These are phyloP conservation scores for Obba rivulosa DNA, from an alignment of 768 basidiomycete genomes.

Conservation along the genomic window DNA sequence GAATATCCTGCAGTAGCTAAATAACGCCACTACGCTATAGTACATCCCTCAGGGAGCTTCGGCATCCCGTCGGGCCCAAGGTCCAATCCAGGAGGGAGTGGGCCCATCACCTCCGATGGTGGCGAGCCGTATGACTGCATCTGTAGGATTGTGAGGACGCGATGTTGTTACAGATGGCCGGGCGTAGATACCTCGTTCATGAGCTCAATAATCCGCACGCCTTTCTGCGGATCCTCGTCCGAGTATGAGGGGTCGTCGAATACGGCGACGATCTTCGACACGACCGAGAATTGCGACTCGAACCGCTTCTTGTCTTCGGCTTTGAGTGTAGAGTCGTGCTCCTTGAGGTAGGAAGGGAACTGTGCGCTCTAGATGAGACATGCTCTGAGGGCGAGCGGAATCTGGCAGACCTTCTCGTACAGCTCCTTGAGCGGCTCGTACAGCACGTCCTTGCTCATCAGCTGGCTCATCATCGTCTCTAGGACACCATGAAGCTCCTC, in stretches of 20 bases:
- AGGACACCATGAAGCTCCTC: conserved; percentile 61
- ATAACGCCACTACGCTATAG: conserved; percentile 13
- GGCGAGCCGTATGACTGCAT: conserved; percentile 79
- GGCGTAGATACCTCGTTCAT: conserved; percentile 62
- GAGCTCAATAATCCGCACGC: conserved; percentile 50
- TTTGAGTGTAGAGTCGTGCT: conserved; percentile 48
- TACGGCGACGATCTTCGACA: conserved; percentile 51
- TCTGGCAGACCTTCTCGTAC: conserved; percentile 49
- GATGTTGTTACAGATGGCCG: background rate
- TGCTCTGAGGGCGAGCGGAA: background rate
- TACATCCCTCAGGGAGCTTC: conserved; percentile 35
- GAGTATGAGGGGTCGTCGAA: conserved; percentile 61
- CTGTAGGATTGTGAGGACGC: conserved; percentile 28
- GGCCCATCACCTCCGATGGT: conserved; percentile 79
- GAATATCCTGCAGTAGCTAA: no score
- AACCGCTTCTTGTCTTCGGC: conserved; percentile 59
- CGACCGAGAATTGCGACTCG: conserved; percentile 51
- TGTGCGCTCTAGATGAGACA: conserved; percentile 21
- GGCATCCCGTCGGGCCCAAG: conserved; percentile 53
- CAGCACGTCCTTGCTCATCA: conserved; percentile 80
- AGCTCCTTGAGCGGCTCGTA: conserved; percentile 86
- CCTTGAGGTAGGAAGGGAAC: conserved; percentile 74
- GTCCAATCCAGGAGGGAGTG: conserved; percentile 65
- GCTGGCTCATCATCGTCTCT: conserved; percentile 75
- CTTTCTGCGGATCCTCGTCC: conserved; percentile 46